Percentiles rank a stretch among this genome's conserved stretches.
These are phyloP conservation scores for Aspergillus chevalieri DNA, from an alignment of 2,329 filamentous ascomycete species.

Conservation along the genomic window DNA sequence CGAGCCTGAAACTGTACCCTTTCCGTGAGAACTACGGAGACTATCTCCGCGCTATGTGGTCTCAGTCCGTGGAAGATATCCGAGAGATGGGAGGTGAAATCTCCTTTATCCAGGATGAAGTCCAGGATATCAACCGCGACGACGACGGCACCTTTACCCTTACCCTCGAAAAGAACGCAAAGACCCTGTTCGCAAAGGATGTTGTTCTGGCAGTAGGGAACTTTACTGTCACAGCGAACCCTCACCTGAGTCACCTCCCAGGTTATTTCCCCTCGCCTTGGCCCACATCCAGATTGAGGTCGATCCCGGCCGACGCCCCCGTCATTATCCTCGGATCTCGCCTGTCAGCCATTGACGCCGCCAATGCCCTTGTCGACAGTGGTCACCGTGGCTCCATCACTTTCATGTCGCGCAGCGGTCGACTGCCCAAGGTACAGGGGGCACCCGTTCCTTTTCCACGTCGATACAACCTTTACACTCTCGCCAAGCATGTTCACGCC, in stretches of 20 bases:
- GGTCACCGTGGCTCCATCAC: slow-evolving; percentile 7
- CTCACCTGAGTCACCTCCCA: slow-evolving; percentile 4
- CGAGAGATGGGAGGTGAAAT: slow-evolving; percentile 1
- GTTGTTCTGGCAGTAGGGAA: slow-evolving; percentile 5
- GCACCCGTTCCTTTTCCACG: slow-evolving; percentile 2
- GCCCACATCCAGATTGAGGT: slow-evolving; percentile 5
- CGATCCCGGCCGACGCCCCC: slow-evolving; percentile 3
- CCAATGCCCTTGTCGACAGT: slow-evolving; percentile 2
- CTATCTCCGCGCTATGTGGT: slow-evolving; percentile 7
- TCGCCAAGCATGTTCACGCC: slow-evolving; percentile 3
- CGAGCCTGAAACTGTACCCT: slow-evolving; percentile 2
- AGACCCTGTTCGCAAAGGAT: not conserved
- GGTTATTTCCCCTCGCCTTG: slow-evolving; percentile 7
- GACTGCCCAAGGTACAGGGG: slow-evolving; percentile 8
- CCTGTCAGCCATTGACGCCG: slow-evolving; percentile 7
- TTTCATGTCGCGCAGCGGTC: slow-evolving; percentile 8
- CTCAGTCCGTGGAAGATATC: slow-evolving; percentile 1
- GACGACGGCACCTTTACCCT: slow-evolving; percentile 2
- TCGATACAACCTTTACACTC: slow-evolving; percentile 3
- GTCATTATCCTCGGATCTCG: slow-evolving; percentile 6
- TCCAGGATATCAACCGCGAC: slow-evolving; percentile 4
- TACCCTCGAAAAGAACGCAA: not conserved
- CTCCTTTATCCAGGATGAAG: slow-evolving; percentile 5
- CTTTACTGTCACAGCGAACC: slow-evolving; percentile 3
- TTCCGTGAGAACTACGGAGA: slow-evolving; percentile 5